These are phyloP conservation scores for Tarenaya hassleriana DNA, from an alignment of 345 rosid species.

Conservation along the genomic window DNA sequence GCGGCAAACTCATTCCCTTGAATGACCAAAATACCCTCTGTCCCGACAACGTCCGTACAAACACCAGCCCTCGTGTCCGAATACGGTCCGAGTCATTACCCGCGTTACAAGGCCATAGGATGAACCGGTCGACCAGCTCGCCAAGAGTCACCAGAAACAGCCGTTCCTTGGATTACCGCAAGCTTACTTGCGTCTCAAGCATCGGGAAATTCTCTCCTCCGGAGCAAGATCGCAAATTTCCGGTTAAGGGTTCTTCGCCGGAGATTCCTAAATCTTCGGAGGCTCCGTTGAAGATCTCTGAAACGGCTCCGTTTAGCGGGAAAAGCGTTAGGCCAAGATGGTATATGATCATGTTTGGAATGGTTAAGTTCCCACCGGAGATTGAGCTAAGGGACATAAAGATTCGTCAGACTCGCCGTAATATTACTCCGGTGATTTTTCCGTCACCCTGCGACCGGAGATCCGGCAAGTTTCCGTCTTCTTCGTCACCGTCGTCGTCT, in stretches of 20 bases:
- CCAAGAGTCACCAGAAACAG: slow-evolving; percentile 41
- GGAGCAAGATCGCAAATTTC: slow-evolving; percentile 23
- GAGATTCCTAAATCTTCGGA: slow-evolving; percentile 15
- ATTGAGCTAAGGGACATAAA: slow-evolving; percentile 61
- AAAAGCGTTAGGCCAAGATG: slow-evolving; percentile 47
- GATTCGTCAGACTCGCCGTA: slow-evolving; percentile 59
- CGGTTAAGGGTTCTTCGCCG: slow-evolving; percentile 18
- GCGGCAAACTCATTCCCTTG: slow-evolving; percentile 61
- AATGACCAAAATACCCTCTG: slow-evolving; percentile 21
- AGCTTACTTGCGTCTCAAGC: slow-evolving; percentile 27
- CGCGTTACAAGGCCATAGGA: slow-evolving; percentile 24
- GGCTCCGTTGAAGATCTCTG: slow-evolving; percentile 5
- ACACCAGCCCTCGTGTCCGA: slow-evolving; percentile 18
- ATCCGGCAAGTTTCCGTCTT: slow-evolving; percentile 28
- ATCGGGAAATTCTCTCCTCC: slow-evolving; percentile 13
- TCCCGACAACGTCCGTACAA: slow-evolving; percentile 9
- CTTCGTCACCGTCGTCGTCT: slow-evolving; percentile 29
- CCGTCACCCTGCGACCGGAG: slow-evolving; percentile 27
- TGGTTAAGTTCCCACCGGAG: slow-evolving; percentile 49
- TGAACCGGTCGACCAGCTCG: slow-evolving; percentile 25
- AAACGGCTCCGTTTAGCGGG: neutral
- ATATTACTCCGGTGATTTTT: slow-evolving; percentile 34
- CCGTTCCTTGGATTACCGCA: slow-evolving; percentile 52
- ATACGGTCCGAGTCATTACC: slow-evolving; percentile 55
- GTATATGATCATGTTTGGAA: slow-evolving; percentile 60